These are phyloP conservation scores for Umbelopsis sp. DNA, from an alignment of 192 early-diverging fungal genomes.

Conservation along the genomic window DNA sequence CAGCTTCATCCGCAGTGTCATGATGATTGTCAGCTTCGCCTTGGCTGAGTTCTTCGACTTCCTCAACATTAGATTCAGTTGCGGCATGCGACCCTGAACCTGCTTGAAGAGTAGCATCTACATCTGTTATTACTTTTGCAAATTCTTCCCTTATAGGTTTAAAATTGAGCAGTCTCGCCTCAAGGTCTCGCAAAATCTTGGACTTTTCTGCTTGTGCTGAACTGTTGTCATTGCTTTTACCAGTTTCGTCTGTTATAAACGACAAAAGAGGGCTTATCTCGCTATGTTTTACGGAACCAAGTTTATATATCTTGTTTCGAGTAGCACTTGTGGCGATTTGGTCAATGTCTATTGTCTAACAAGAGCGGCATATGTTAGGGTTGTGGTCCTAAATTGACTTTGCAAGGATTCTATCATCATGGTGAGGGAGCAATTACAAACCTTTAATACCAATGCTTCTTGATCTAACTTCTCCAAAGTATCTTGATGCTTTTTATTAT, in stretches of 20 bases:
- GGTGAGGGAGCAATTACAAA: background rate
- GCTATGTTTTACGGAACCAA: background rate
- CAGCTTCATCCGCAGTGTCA: background rate
- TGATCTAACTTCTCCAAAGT: constrained; percentile 10
- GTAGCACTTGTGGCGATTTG: background rate
- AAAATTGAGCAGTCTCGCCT: constrained; percentile 23
- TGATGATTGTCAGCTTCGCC: background rate
- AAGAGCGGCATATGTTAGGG: background rate
- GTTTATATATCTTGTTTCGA: constrained; percentile 9
- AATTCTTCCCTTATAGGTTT: constrained; percentile 23
- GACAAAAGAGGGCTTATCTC: background rate
- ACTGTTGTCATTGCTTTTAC: background rate
- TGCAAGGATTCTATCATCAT: background rate
- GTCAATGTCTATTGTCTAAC: background rate
- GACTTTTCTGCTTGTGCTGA: background rate
- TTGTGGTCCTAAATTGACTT: background rate
- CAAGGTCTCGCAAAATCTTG: constrained; percentile 12
- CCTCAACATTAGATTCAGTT: background rate
- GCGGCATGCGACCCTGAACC: background rate
- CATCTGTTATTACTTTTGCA: constrained; percentile 12
- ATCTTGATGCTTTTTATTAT: constrained; percentile 2
- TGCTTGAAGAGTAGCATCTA: constrained; percentile 17
- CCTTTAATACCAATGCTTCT: background rate
- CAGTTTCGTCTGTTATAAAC: background rate
- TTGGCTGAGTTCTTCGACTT: background rate